Percentiles rank a stretch among this genome's conserved stretches.
These are phyloP conservation scores for Echium plantagineum DNA, from an alignment of 257 asterid species.

Conservation along the genomic window DNA sequence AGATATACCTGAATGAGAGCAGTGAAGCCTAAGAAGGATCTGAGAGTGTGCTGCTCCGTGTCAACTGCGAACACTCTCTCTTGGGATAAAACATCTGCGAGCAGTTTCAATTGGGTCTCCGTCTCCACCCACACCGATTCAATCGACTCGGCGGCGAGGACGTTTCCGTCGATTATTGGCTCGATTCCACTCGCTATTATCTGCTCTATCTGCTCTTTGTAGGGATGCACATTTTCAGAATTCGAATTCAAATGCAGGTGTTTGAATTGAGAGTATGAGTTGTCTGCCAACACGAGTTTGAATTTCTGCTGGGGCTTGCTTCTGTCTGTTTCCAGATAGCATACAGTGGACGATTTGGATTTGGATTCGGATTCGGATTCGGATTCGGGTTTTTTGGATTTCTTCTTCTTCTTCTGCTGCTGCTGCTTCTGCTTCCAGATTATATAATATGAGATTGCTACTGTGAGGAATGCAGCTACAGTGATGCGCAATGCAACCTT, in stretches of 20 bases:
- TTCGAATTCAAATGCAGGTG: too few relatives aligned
- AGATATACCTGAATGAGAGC: slow-evolving; percentile 26
- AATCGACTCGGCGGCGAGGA: too few relatives aligned
- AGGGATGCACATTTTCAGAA: slow-evolving; percentile 55
- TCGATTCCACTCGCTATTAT: slow-evolving; percentile 7
- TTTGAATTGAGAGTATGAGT: slow-evolving; percentile 70
- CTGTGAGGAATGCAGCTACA: slow-evolving; percentile 34
- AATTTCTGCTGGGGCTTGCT: slow-evolving; percentile 53
- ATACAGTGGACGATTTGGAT: slow-evolving; percentile 11
- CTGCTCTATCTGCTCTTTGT: slow-evolving; percentile 44
- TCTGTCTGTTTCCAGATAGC: slow-evolving; percentile 49
- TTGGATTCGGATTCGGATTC: slow-evolving; percentile 15
- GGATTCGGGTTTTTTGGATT: neutral
- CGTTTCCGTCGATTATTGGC: too few relatives aligned
- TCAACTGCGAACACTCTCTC: slow-evolving; percentile 79
- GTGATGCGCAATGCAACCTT: slow-evolving; percentile 34
- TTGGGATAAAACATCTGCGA: slow-evolving; percentile 47
- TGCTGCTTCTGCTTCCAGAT: too few relatives aligned
- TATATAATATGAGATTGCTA: slow-evolving; percentile 43
- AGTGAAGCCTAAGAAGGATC: slow-evolving; percentile 86
- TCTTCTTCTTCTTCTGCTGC: too few relatives aligned
- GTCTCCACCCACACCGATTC: slow-evolving; percentile 54
- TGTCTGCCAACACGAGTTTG: slow-evolving; percentile 71
- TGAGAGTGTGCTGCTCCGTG: slow-evolving; percentile 83
- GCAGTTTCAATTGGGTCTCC: slow-evolving; percentile 41